Percentiles rank a stretch among this genome's conserved stretches.
Evolutionary conservation across 2,329 filamentous ascomycete species (phyloP).

Genomic region (Ophiostoma fasciatum): DNA sequence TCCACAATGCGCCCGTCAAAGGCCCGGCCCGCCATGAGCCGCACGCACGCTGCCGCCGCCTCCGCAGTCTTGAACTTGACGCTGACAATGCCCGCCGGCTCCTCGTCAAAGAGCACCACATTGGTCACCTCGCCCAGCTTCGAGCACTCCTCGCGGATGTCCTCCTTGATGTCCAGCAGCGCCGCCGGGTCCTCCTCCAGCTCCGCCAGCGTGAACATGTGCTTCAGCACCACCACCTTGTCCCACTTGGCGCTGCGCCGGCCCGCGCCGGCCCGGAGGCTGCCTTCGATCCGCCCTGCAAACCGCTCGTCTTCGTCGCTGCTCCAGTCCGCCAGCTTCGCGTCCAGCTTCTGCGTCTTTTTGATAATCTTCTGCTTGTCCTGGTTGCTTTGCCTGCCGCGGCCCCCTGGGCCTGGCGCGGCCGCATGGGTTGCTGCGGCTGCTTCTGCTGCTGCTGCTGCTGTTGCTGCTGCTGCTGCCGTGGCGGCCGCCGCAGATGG

Average conservation of each 20-base stretch:
- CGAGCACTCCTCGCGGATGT: conserved; percentile 77
- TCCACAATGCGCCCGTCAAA: conserved; percentile 61
- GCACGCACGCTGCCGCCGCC: conserved; percentile 57
- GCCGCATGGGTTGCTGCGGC: background rate
- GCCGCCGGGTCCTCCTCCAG: conserved; percentile 72
- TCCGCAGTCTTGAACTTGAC: conserved; percentile 65
- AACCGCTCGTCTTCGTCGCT: conserved; percentile 56
- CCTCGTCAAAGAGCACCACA: conserved; percentile 77
- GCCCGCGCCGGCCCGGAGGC: conserved; percentile 7
- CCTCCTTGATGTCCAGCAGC: conserved; percentile 83
- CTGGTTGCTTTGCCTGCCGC: conserved; percentile 28
- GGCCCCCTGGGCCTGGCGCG: too few species aligned
- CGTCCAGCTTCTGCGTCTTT: conserved; percentile 81
- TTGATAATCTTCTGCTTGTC: conserved; percentile 84
- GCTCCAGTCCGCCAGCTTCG: conserved; percentile 87
- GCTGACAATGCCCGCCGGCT: conserved; percentile 69
- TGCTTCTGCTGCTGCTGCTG: conserved; percentile 1
- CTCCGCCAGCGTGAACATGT: conserved; percentile 84
- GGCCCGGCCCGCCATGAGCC: conserved; percentile 63
- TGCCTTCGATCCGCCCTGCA: conserved; percentile 14
- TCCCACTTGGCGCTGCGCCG: conserved; percentile 39
- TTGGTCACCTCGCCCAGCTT: conserved; percentile 83
- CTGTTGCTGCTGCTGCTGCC: conserved; percentile 10
- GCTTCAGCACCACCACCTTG: conserved; percentile 73
- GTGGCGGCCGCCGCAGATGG: conserved; percentile 7